Conservation (phyloP, 148 eudicot genomes). For the Camellia granthamiana region DNA sequence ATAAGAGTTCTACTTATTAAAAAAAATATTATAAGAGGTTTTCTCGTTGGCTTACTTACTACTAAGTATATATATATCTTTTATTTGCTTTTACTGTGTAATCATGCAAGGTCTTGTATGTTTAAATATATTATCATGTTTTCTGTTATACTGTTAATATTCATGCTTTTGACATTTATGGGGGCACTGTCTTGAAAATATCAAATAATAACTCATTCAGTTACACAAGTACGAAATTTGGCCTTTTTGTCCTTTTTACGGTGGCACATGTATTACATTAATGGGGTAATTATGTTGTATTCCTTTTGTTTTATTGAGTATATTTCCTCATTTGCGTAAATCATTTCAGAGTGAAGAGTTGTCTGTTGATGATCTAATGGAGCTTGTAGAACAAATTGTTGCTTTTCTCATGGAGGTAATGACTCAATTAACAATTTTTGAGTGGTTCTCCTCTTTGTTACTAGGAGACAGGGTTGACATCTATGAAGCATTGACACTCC, state of each 20-base stretch:
- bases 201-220: background rate
- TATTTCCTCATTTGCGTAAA: slow-evolving; percentile 1
- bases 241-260: too few relatives aligned
- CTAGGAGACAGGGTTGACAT: background rate
- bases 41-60: slow-evolving; percentile 1
- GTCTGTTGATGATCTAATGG: slow-evolving; percentile 65
- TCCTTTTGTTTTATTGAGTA: background rate
- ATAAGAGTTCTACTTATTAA: too few relatives aligned
- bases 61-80: background rate
- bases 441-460: background rate
- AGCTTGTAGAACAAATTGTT: slow-evolving; percentile 78
- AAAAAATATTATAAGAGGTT: background rate
- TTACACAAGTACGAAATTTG: background rate
- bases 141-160: slow-evolving; percentile 1
- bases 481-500: too few relatives aligned
- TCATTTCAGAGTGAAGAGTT: slow-evolving; percentile 61
- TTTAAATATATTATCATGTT: background rate
- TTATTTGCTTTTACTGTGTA: background rate
- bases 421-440: slow-evolving; percentile 1
- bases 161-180: background rate
- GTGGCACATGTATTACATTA: background rate
- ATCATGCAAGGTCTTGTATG: background rate
- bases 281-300: background rate
- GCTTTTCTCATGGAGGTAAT: slow-evolving; percentile 92
- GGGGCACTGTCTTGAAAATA: background rate